Evolutionary conservation across 2,329 filamentous ascomycete genomes (phyloP), one percentile per base, ranked within the genome.

Genomic region (Claviceps pazoutovae): DNA sequence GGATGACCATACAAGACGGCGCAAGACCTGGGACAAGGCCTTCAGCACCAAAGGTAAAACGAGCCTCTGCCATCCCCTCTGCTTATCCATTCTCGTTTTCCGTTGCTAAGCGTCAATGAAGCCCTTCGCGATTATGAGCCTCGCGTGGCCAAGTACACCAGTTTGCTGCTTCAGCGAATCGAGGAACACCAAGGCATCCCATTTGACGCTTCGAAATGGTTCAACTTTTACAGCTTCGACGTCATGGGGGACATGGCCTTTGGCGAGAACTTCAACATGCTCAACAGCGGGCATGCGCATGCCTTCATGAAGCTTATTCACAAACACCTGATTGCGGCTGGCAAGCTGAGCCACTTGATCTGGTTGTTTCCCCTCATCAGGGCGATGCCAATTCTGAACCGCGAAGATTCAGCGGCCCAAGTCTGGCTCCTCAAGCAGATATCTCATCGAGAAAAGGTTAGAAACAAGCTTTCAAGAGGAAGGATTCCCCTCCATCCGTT

Each of bases 161-260:
- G 2, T 1, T 0, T 34, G 5, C n/a, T 49, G 9, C 37, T 49
- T 6, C 21, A 3, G 5, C 53, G 60, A 17, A 57, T 67, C 14
- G 48, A 60, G 11, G 49, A 53, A 7, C 38, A 59, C 4, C 48
- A 57, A 9, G 60, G 60, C 1, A 49, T 50, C 5, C 51, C 59
- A 0, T 51, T 68, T 5, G 57, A 71, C 41, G 58, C 60, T 4
- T 57, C 64, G 0, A 54, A 59, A 4, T 67, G 64, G 63, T 62
- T 64, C 47, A 64, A 62, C 50, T 66, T 66, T 45, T 67, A 64
- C 49, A 62, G 62, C 21, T 69, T 69, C 41, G 68, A 70, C 19
- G 61, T 70, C 5, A 70, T 71, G 69, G 68, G 66, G 1, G 66
- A 71, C 47, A 57, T 72, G 39, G 68, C 65, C 4, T 71, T 71